phyloP scores from a whole-genome alignment of 148 eudicot genomes.

The Heliosperma pusillum region DNA sequence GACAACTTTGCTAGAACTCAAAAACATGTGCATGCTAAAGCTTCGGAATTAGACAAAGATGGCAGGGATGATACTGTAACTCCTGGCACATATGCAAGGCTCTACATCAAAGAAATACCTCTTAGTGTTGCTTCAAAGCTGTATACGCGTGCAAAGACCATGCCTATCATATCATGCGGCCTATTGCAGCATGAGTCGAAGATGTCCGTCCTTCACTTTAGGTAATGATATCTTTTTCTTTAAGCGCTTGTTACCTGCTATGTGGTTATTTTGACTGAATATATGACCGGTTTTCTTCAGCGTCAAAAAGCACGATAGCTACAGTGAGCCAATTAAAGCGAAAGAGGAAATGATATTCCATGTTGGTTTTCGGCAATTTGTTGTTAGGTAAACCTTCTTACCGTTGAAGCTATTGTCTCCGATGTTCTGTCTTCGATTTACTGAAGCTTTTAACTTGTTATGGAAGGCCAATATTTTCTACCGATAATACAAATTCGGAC shows the following conservation, averaged over 20 bases:
- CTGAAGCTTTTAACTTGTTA: slow-evolving; percentile 8
- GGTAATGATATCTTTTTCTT: slow-evolving; percentile 36
- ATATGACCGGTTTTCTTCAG: slow-evolving; percentile 33
- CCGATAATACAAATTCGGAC: slow-evolving; percentile 71
- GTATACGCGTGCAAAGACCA: slow-evolving; percentile 36
- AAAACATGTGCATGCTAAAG: slow-evolving; percentile 84
- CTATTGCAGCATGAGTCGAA: slow-evolving; percentile 95
- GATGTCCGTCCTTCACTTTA: slow-evolving; percentile 94
- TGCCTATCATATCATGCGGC: slow-evolving; percentile 71
- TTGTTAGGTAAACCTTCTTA: slow-evolving; percentile 49
- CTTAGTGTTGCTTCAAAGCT: slow-evolving; percentile 56
- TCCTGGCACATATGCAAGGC: slow-evolving; percentile 63
- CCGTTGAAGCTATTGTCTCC: not conserved
- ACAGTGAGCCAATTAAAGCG: slow-evolving; percentile 74
- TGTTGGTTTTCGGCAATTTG: slow-evolving; percentile 90
- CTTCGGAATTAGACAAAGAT: slow-evolving; percentile 51
- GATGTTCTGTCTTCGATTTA: not conserved
- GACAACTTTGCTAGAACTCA: slow-evolving; percentile 82
- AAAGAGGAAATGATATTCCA: slow-evolving; percentile 90
- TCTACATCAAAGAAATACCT: slow-evolving; percentile 67
- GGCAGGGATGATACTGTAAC: slow-evolving; percentile 46
- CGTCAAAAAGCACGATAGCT: slow-evolving; percentile 84
- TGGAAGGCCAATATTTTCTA: slow-evolving; percentile 83
- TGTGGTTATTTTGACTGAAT: not conserved
- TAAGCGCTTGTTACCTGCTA: not conserved